Conservation (phyloP, 2,329 filamentous ascomycete genomes). For the Domatiomyces globalis region DNA sequence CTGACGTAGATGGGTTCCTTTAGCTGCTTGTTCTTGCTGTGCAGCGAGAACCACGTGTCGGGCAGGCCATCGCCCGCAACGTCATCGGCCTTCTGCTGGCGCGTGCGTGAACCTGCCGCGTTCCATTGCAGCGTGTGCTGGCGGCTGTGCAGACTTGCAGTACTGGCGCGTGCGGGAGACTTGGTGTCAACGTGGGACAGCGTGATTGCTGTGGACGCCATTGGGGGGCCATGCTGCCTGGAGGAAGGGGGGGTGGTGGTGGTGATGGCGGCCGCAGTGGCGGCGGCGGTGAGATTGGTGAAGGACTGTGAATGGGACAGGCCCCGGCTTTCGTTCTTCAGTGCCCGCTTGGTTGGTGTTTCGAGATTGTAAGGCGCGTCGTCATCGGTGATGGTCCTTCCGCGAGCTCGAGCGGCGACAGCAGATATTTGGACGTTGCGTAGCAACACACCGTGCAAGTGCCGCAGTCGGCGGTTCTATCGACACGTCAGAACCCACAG, state of each 20-base stretch:
- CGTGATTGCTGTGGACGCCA: not conserved
- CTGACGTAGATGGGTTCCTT: constrained; percentile 77
- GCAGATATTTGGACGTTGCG: constrained; percentile 64
- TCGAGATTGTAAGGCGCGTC: constrained; percentile 53
- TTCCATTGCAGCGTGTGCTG: constrained; percentile 51
- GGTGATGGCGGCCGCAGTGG: too few species aligned
- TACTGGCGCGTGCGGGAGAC: not conserved
- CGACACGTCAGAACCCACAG: not conserved
- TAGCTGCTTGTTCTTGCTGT: constrained; percentile 42
- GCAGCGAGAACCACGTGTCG: constrained; percentile 81
- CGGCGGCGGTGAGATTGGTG: constrained; percentile 9
- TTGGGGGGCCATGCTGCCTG: constrained; percentile 11
- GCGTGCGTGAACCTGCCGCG: constrained; percentile 41
- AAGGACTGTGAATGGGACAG: constrained; percentile 47
- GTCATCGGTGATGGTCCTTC: constrained; percentile 61
- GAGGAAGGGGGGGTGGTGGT: not conserved
- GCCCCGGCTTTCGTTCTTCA: constrained; percentile 35
- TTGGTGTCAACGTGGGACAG: not conserved
- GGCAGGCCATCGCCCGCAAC: constrained; percentile 58
- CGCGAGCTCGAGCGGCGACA: constrained; percentile 35
- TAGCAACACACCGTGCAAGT: constrained; percentile 72
- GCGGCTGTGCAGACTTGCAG: constrained; percentile 23
- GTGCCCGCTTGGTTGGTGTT: constrained; percentile 52
- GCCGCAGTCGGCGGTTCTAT: constrained; percentile 74
- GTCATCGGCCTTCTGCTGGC: constrained; percentile 65